These are phyloP conservation scores for Skeletonema marinoi DNA, from an alignment of 108 stramenopile species.

Conservation along the genomic window DNA sequence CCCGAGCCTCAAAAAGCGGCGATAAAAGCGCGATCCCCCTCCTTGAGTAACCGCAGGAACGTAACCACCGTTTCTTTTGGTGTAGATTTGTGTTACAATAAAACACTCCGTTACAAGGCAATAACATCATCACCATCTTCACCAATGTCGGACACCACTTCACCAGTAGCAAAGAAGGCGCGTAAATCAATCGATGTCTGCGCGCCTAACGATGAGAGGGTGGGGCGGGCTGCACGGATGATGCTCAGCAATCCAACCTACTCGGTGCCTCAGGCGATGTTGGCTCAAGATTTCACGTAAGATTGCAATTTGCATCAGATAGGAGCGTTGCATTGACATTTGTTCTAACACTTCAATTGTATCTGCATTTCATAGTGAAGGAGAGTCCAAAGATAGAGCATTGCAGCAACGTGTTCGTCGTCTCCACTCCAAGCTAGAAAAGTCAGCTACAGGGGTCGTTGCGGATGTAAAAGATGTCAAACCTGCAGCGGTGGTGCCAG, in stretches of 20 bases:
- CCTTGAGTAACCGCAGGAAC: too few relatives aligned
- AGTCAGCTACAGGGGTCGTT: not conserved
- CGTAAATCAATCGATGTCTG: not conserved
- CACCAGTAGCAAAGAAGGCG: not conserved
- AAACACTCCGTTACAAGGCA: too few relatives aligned
- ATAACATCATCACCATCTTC: not conserved
- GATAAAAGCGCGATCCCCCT: not conserved
- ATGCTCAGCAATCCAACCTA: not conserved
- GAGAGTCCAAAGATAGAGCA: slow-evolving; percentile 19
- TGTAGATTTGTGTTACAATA: too few relatives aligned
- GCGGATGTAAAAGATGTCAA: not conserved
- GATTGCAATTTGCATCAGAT: not conserved
- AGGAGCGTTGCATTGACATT: not conserved
- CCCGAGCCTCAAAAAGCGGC: not conserved
- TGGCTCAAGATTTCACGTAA: not conserved
- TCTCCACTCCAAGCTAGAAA: slow-evolving; percentile 13
- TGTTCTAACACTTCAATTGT: not conserved
- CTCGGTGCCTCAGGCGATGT: not conserved
- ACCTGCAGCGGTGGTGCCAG: not conserved
- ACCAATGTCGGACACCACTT: not conserved
- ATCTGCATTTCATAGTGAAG: slow-evolving; percentile 2
- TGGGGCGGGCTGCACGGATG: not conserved
- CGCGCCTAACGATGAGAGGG: not conserved
- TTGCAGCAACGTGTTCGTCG: slow-evolving; percentile 22
- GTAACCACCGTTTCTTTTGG: too few relatives aligned